Evolutionary conservation across 441 rosid genomes (phyloP).

Genomic region (Flueggea neowawraea): DNA sequence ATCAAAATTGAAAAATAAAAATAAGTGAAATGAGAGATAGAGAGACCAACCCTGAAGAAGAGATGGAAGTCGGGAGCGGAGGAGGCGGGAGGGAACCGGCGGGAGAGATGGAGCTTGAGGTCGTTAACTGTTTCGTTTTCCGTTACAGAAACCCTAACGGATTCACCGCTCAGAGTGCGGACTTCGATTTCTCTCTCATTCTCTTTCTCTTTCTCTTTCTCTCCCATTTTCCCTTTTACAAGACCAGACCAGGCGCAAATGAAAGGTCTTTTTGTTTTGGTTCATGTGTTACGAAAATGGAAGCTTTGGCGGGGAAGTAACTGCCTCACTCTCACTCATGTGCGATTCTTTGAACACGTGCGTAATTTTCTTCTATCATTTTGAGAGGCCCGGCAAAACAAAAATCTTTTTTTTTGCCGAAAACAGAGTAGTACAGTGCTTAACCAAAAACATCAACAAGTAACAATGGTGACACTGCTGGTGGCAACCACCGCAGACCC

Average conservation of each 20-base stretch:
- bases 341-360: neutral
- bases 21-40: neutral
- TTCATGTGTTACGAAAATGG: neutral
- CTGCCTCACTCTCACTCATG: neutral
- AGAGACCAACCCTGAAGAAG: constrained; percentile 53
- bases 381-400: too few relatives aligned
- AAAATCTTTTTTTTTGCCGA: neutral
- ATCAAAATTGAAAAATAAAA: neutral
- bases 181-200: constrained; percentile 48
- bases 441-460: neutral
- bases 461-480: constrained; percentile 58
- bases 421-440: neutral
- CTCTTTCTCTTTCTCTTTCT: constrained; percentile 25
- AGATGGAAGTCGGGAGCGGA: constrained; percentile 72
- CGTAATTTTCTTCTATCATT: neutral
- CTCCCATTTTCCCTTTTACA: neutral
- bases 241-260: neutral
- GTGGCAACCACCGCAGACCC: constrained; percentile 68
- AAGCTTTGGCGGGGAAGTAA: constrained; percentile 1
- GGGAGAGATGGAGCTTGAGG: constrained; percentile 55
- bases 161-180: constrained; percentile 66
- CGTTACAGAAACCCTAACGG: constrained; percentile 34
- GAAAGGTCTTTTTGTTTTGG: neutral
- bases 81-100: constrained; percentile 60
- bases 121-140: constrained; percentile 40